Conservation (phyloP, 176 grass and related monocot genomes). For the Secale cereale region DNA sequence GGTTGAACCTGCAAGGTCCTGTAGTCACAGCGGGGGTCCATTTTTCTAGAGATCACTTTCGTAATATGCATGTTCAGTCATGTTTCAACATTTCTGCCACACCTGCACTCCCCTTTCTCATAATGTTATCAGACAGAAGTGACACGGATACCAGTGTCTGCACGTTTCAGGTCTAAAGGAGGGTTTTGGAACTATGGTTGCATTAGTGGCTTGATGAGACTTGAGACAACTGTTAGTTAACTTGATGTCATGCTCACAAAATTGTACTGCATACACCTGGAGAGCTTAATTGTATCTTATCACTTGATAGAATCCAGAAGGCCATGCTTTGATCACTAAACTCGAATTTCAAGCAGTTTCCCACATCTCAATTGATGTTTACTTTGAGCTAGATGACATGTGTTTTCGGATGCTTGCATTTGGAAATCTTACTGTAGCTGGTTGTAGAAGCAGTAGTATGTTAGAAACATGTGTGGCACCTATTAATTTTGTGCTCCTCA, state of each 20-base stretch:
- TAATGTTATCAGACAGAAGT: constrained; percentile 6
- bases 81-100: constrained; percentile 4
- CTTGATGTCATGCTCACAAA: neutral
- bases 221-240: neutral
- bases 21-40: neutral
- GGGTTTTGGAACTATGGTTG: neutral
- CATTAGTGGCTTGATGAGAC: neutral
- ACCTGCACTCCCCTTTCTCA: neutral
- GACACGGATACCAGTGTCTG: neutral
- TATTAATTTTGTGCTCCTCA: constrained; percentile 9
- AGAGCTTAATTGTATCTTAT: constrained; percentile 4
- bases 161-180: neutral
- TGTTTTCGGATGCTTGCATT: constrained; percentile 23
- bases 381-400: neutral
- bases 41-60: neutral
- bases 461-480: constrained; percentile 10
- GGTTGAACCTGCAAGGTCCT: constrained; percentile 15
- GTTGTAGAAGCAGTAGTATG: constrained; percentile 30
- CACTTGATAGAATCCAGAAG: constrained; percentile 11
- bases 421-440: constrained; percentile 9
- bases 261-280: neutral
- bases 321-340: neutral
- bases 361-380: neutral
- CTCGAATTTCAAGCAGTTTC: constrained; percentile 17
- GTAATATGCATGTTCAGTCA: neutral